Percentiles rank a stretch among this genome's conserved stretches.
These are phyloP conservation scores for Yamadazyma songkhlaensis DNA, from an alignment of 1,139 yeast genomes.

Conservation along the genomic window DNA sequence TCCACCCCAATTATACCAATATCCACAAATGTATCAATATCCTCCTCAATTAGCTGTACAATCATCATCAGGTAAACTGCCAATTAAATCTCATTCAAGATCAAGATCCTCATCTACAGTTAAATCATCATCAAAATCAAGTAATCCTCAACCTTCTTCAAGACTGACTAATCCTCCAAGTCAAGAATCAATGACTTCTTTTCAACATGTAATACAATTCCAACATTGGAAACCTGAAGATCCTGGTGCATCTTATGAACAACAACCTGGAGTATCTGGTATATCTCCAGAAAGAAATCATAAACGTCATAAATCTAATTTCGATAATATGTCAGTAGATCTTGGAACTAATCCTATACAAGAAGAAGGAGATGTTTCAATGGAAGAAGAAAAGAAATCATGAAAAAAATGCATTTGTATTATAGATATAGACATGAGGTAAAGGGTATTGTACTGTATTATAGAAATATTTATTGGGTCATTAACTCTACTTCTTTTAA, in stretches of 20 bases:
- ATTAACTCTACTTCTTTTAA: slow-evolving; percentile 51
- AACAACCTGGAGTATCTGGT: slow-evolving; percentile 6
- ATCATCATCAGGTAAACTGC: slow-evolving; percentile 6
- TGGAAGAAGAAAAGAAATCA: slow-evolving; percentile 11
- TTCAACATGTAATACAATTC: slow-evolving; percentile 50
- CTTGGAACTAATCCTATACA: slow-evolving; percentile 7
- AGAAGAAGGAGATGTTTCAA: slow-evolving; percentile 11
- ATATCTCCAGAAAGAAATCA: slow-evolving; percentile 10
- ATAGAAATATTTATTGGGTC: slow-evolving; percentile 37
- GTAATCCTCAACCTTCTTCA: slow-evolving; percentile 36
- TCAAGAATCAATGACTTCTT: slow-evolving; percentile 51
- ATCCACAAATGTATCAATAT: slow-evolving; percentile 5
- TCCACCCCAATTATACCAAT: slow-evolving; percentile 3
- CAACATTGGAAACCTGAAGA: slow-evolving; percentile 53
- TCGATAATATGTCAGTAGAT: slow-evolving; percentile 18
- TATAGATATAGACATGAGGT: slow-evolving; percentile 3
- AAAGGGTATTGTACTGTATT: background rate
- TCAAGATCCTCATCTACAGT: slow-evolving; percentile 12
- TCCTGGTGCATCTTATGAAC: slow-evolving; percentile 13
- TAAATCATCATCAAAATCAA: slow-evolving; percentile 38
- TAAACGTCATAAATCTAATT: slow-evolving; percentile 16
- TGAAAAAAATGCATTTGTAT: slow-evolving; percentile 3
- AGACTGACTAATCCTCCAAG: slow-evolving; percentile 37
- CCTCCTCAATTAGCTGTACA: slow-evolving; percentile 4
- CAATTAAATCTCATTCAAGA: slow-evolving; percentile 9